Evolutionary conservation across 2,329 filamentous ascomycete genomes (phyloP).

Genomic region (Aspergillus neoniger): DNA sequence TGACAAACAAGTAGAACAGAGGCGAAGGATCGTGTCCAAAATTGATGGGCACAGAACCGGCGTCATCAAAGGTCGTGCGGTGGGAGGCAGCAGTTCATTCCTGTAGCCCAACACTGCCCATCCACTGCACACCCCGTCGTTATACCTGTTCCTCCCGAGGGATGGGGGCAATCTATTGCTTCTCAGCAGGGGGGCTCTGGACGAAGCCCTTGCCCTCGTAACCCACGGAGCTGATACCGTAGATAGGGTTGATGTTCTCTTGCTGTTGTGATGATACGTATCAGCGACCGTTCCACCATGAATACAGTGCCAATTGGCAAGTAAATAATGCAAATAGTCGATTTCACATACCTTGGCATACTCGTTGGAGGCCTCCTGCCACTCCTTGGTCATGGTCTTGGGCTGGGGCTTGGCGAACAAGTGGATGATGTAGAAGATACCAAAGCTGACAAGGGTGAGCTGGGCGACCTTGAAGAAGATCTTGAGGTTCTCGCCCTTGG

Average conservation of each 20-base stretch:
- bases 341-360: conserved; percentile 74
- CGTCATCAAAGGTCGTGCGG: conserved; percentile 16
- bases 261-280: conserved; percentile 52
- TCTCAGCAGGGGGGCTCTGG: conserved; percentile 58
- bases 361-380: conserved; percentile 93
- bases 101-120: conserved; percentile 14
- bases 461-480: conserved; percentile 72
- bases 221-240: conserved; percentile 75
- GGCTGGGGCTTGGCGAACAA: conserved; percentile 71
- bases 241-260: conserved; percentile 84
- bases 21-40: conserved; percentile 23
- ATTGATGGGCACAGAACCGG: conserved; percentile 20
- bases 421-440: conserved; percentile 72
- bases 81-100: conserved; percentile 10
- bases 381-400: conserved; percentile 92
- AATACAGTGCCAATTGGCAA: neutral
- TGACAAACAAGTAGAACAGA: conserved; percentile 32
- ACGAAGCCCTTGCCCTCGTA: conserved; percentile 78
- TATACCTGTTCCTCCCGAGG: conserved; percentile 28
- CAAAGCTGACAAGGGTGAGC: conserved; percentile 67
- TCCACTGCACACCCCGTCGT: conserved; percentile 22
- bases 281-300: conserved; percentile 23
- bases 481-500: conserved; percentile 81
- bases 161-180: conserved; percentile 32
- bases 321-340: neutral